Base-by-base conservation (phyloP, 73 alveolate genomes). In the Urostyla sp. region DNA sequence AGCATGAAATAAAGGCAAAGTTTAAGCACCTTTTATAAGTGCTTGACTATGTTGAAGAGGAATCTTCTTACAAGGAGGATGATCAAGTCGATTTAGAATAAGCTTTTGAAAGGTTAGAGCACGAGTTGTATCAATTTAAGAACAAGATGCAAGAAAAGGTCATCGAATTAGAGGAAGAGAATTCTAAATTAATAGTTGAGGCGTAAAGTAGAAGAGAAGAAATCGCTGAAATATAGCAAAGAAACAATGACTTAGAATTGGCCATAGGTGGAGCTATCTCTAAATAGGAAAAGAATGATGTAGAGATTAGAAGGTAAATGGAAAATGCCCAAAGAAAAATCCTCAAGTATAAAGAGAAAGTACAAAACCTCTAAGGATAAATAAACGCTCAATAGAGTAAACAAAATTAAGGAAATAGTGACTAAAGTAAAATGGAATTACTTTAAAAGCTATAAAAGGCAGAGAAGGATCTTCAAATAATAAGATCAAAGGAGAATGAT, bases 1-100 rank as follows among this genome's bases (percentile, higher is more conserved):
- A 85, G 67, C 93, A 85, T 60, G 57, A 46, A n/a, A 76, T 85
- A 24, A 85, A 85, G 40, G 93, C 93, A 0, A 85, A 85, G 69
- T 58, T 85, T 56, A 85, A 85, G 49, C 79, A 77, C 28, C 75
- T 85, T 20, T n/a, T 85, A 5, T 23, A 69, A 7, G 45, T 72
- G 18, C 40, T 46, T n/a, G 75, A 49, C n/a, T 43, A 78, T 2
- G 81, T 30, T 6, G 73, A 57, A 5, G 81, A 75, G 18, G 93
- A 85, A 53, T 55, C 78, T 20, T 61, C 89, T 40, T 85, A 85
- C 66, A 67, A 61, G 23, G 87, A 75, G 31, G 75, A 75, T 36
- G 93, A 85, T 54, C 87, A 85, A 21, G 58, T 85, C 0, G 87
- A 85, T 36, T 24, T 85, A 23, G 93, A 85, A 34, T 72, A 85